Base-by-base conservation (phyloP, 441 rosid genomes). In the Raphanus hybrid region DNA sequence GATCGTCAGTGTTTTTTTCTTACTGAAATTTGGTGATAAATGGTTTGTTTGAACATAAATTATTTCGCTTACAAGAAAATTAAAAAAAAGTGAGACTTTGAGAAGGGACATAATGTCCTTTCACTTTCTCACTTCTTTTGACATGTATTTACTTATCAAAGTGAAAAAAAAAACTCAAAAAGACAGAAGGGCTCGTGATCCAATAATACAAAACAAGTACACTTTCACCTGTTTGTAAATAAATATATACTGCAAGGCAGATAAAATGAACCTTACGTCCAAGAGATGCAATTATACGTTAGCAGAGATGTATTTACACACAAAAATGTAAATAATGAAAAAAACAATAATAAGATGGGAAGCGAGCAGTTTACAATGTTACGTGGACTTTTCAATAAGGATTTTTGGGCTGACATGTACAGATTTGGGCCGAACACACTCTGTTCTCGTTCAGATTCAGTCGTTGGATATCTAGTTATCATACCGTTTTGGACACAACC, bases 161-260 rank as follows among this genome's bases (percentile, higher is more conserved):
- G 71, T 27, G n/a, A 64, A 55, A 76, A 57, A 15, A 6, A 37
- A 70, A 55, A 69, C 41, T 76, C 70, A 64, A 57, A 64, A 77
- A 71, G 80, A 77, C 68, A 71, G 62, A 71, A 71, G 20, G 80
- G 80, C 80, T 77, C 80, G 76, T 77, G 76, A 77, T 77, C 80
- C 80, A 64, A 69, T 26, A 14, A 58, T 45, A 71, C 15, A 50
- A 65, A 50, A 70, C 20, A 79, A 76, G 80, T 77, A 77, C 80
- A 77, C 54, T 65, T 58, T 71, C 67, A 58, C 41, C 62, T 65
- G 71, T 77, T 27, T 35, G 72, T 39, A 65, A 37, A 64, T 57
- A 39, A 27, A 39, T 54, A 16, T 7, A 16, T 54, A 54, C 9
- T 29, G 52, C 52, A 11, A 43, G 4, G 52, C 52, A 43, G 52